Percentiles rank a stretch among this genome's conserved stretches.
These are phyloP conservation scores for Mycena floridula DNA, from an alignment of 768 basidiomycete genomes.

Conservation along the genomic window DNA sequence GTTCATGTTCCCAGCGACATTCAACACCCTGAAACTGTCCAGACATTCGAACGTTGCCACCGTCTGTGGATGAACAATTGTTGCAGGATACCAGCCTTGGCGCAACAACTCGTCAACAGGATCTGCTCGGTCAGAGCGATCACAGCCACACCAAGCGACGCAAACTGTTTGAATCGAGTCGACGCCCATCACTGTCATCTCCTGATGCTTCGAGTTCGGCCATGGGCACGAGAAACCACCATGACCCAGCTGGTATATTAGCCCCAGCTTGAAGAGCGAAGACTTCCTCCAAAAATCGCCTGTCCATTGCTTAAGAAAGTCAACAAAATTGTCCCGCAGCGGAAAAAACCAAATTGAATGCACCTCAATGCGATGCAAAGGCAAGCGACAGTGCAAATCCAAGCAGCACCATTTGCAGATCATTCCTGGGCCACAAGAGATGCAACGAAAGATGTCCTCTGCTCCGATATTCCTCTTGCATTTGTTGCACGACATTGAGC, in stretches of 20 bases:
- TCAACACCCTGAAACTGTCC: conserved; percentile 13
- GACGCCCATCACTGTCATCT: conserved; percentile 8
- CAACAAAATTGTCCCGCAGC: background rate
- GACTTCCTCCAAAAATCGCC: conserved; percentile 3
- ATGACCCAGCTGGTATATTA: conserved; percentile 13
- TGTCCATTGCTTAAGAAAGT: conserved; percentile 8
- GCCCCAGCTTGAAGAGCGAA: background rate
- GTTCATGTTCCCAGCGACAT: conserved; percentile 6
- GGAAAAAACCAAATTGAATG: background rate
- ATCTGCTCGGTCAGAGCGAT: background rate
- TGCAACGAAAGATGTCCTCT: background rate
- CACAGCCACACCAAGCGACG: conserved; percentile 9
- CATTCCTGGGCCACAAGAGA: background rate
- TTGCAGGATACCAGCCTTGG: conserved; percentile 7
- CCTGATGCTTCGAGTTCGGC: background rate
- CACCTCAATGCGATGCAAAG: conserved; percentile 1
- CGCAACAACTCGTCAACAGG: conserved; percentile 4
- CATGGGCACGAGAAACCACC: conserved; percentile 1
- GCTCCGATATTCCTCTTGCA: background rate
- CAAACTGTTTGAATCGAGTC: conserved; percentile 5
- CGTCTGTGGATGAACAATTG: conserved; percentile 4
- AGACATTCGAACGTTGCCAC: conserved; percentile 7
- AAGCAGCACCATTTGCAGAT: background rate
- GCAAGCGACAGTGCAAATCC: background rate
- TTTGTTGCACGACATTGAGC: background rate